Percentiles rank a stretch among this genome's conserved stretches.
These are phyloP conservation scores for Plasmodium yoelii DNA, from an alignment of 169 alveolate species.

Conservation along the genomic window DNA sequence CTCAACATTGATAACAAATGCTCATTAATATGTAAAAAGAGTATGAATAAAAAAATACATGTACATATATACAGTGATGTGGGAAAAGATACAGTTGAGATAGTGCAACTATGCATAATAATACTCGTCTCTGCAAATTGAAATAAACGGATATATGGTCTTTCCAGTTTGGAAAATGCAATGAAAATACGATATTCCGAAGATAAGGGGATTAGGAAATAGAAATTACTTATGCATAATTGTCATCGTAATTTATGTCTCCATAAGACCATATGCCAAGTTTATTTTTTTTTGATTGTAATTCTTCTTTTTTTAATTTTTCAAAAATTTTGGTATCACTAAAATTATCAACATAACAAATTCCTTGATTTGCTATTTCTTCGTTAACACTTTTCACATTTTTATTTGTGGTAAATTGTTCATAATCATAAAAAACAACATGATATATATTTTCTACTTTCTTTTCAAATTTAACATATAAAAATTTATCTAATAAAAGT, in stretches of 20 bases:
- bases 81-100: too few relatives aligned
- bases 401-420: slow-evolving; percentile 62
- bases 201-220: too few relatives aligned
- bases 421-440: slow-evolving; percentile 74
- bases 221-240: not conserved
- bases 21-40: too few relatives aligned
- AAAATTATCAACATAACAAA: slow-evolving; percentile 53
- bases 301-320: slow-evolving; percentile 63
- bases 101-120: too few relatives aligned
- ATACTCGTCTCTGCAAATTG: too few relatives aligned
- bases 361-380: slow-evolving; percentile 38
- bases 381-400: slow-evolving; percentile 74
- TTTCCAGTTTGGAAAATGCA: too few relatives aligned
- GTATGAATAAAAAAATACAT: too few relatives aligned
- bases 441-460: slow-evolving; percentile 20
- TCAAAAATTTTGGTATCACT: slow-evolving; percentile 75
- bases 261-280: slow-evolving; percentile 71
- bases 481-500: slow-evolving; percentile 58
- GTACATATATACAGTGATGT: too few relatives aligned
- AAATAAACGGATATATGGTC: too few relatives aligned
- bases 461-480: slow-evolving; percentile 69
- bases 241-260: slow-evolving; percentile 71
- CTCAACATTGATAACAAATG: too few relatives aligned
- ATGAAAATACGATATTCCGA: too few relatives aligned
- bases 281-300: slow-evolving; percentile 40